Evolutionary conservation across 1,139 yeast species (phyloP).

Genomic region (Spathaspora sp.): DNA sequence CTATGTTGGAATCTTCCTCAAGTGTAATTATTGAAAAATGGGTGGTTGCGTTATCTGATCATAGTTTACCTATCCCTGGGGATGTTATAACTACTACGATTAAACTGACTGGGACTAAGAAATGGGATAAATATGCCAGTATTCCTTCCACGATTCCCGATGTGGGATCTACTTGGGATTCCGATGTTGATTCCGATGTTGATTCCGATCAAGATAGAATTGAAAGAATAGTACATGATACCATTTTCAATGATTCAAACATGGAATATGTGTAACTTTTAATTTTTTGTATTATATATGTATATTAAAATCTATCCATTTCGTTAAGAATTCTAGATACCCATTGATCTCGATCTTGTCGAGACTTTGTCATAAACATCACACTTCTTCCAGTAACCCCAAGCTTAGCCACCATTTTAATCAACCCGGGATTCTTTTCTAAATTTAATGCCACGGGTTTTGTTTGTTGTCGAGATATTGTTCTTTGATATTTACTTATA

Average conservation of each 20-base stretch:
- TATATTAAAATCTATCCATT: slow-evolving; percentile 47
- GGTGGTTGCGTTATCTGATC: slow-evolving; percentile 45
- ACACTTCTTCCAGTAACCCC: slow-evolving; percentile 70
- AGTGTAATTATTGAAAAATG: slow-evolving; percentile 41
- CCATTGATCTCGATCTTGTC: slow-evolving; percentile 87
- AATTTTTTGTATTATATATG: background rate
- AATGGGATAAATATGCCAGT: background rate
- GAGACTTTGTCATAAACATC: slow-evolving; percentile 77
- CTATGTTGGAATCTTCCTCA: slow-evolving; percentile 8
- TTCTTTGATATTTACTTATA: slow-evolving; percentile 18
- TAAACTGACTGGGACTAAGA: slow-evolving; percentile 8
- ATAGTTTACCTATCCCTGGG: slow-evolving; percentile 30
- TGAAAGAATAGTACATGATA: slow-evolving; percentile 4
- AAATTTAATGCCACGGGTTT: background rate
- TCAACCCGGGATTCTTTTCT: slow-evolving; percentile 40
- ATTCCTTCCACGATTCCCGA: background rate
- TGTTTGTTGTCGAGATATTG: slow-evolving; percentile 1
- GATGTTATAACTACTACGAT: slow-evolving; percentile 41
- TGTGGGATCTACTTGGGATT: slow-evolving; percentile 9
- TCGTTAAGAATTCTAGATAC: slow-evolving; percentile 63
- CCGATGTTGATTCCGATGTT: slow-evolving; percentile 19
- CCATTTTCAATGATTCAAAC: background rate
- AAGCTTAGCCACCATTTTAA: slow-evolving; percentile 48
- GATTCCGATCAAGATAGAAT: slow-evolving; percentile 28
- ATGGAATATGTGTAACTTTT: background rate